Base-by-base conservation (phyloP, 2,329 filamentous ascomycete genomes). In the Claviceps sp. region DNA sequence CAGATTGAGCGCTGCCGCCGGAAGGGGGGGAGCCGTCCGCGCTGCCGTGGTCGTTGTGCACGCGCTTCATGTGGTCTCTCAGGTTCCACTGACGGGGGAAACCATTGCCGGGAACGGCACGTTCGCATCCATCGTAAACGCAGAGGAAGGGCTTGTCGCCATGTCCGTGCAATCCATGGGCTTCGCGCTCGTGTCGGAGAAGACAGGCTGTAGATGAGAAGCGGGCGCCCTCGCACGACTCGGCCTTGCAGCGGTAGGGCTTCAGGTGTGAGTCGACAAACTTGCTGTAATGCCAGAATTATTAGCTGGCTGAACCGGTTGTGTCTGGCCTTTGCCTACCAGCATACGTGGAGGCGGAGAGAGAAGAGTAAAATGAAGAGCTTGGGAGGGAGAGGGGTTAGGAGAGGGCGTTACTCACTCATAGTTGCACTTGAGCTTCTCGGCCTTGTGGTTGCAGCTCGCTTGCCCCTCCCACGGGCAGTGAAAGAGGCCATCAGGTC, bases 391-490 rank as follows among this genome's bases (percentile, higher is more conserved):
- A 24, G 72, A 9, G 1, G 30, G 8, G 30, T 34, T 34, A 34
- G 8, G 9, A 8, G 30, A 9, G 30, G 30, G 3, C 9, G 9
- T 41, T 11, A 30, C 88, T 79, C 84, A 95, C 90, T 96, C 90
- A 66, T 96, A 97, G 72, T 95, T 95, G 82, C 91, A 96, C 80
- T 96, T 96, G 61, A 97, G 86, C 74, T 94, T 93, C 64, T 94
- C 93, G 42, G 90, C 82, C 72, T 87, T 86, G 81, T 96, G 91
- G 68, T 80, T 86, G 79, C 91, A 97, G 63, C 66, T 74, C 37
- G 71, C 53, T 55, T 82, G 76, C 60, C 81, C 85, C 66, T 85
- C 82, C 76, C 85, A 93, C 5, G 91, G 91, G 76, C 91, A 97
- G 72, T 95, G 88, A 72, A 93, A 97, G 54, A 94, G 79, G 63